Evolutionary conservation across 257 asterid species (phyloP).

Genomic region (Solanum medicagineum): DNA sequence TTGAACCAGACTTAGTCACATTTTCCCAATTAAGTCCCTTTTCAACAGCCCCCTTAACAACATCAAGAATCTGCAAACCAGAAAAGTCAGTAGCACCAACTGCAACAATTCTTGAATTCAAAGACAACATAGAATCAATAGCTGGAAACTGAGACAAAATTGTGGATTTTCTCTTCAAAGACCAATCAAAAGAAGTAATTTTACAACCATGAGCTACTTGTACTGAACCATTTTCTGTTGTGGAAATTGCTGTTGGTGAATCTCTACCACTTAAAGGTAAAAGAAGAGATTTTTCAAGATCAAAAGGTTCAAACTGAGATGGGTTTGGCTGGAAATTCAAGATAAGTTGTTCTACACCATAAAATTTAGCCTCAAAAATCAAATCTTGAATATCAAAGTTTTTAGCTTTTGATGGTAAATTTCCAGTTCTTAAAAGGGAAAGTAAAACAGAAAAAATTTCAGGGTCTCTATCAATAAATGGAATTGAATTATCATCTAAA

Average conservation of each 20-base stretch:
- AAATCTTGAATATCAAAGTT: slow-evolving; percentile 64
- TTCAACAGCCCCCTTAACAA: slow-evolving; percentile 39
- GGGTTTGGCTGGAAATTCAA: slow-evolving; percentile 59
- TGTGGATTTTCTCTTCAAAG: slow-evolving; percentile 62
- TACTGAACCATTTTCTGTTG: slow-evolving; percentile 61
- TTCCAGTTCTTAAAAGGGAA: slow-evolving; percentile 79
- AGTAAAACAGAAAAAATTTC: slow-evolving; percentile 68
- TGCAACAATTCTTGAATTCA: slow-evolving; percentile 49
- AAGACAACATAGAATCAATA: slow-evolving; percentile 62
- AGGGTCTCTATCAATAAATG: slow-evolving; percentile 84
- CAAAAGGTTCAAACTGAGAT: slow-evolving; percentile 68
- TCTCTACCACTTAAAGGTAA: slow-evolving; percentile 72
- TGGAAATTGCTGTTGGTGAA: slow-evolving; percentile 56
- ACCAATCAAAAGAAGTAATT: slow-evolving; percentile 87
- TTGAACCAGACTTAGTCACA: slow-evolving; percentile 77
- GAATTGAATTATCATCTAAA: slow-evolving; percentile 18
- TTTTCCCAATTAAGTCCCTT: slow-evolving; percentile 79
- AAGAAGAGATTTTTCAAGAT: slow-evolving; percentile 49
- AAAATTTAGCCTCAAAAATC: slow-evolving; percentile 61
- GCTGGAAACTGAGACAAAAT: slow-evolving; percentile 67
- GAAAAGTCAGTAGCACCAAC: slow-evolving; percentile 91
- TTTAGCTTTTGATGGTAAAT: slow-evolving; percentile 77
- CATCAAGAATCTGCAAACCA: slow-evolving; percentile 79
- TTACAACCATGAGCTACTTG: slow-evolving; percentile 91
- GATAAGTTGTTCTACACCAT: slow-evolving; percentile 63